Base-by-base conservation (phyloP, 2,329 filamentous ascomycete genomes). In the Daldinia eschscholtzii region DNA sequence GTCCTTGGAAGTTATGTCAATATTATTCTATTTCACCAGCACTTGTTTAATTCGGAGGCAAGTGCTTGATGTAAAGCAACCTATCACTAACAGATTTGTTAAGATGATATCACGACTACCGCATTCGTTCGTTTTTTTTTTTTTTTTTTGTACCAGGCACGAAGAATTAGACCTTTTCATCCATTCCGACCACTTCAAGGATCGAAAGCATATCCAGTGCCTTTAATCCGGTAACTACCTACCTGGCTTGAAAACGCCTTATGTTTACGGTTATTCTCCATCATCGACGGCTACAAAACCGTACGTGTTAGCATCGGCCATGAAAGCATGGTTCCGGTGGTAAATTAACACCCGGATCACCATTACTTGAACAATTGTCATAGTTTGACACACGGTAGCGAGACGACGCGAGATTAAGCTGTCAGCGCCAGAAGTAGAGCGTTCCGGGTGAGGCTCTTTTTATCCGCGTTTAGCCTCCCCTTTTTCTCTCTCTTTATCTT, bases 381-480 rank as follows among this genome's bases (percentile, higher is more conserved):
- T 55, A 28, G 4, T 33, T 56, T 26, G 35, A 39, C 12, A 56
- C 30, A 58, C 41, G 39, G 52, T 58, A 66, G 20, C 42, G 33
- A 60, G 53, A 61, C 44, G 48, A 55, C 46, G 60, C 35, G 50
- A 56, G 44, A 55, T 68, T 39, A 44, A 60, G 13, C 42, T 53
- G 23, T 35, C 37, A 33, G 30, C 28, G 41, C 52, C 64, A 28
- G 46, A 59, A 41, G 44, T 35, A 53, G 61, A 46, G 39, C 35
- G 35, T 62, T 61, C n/a, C 37, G 53, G 41, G 30, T 64, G 61
- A 71, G 65, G 68, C 63, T 68, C 37, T 66, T 64, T 64, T 64
- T 66, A 66, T 41, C 62, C 68, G 59, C 53, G 52, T 61, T 66
- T 66, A 67, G 59, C 62, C 44, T 61, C 37, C 50, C 62, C 39